phyloP scores from a whole-genome alignment of 2,329 filamentous ascomycete genomes.

The Stemphylium beticola region DNA sequence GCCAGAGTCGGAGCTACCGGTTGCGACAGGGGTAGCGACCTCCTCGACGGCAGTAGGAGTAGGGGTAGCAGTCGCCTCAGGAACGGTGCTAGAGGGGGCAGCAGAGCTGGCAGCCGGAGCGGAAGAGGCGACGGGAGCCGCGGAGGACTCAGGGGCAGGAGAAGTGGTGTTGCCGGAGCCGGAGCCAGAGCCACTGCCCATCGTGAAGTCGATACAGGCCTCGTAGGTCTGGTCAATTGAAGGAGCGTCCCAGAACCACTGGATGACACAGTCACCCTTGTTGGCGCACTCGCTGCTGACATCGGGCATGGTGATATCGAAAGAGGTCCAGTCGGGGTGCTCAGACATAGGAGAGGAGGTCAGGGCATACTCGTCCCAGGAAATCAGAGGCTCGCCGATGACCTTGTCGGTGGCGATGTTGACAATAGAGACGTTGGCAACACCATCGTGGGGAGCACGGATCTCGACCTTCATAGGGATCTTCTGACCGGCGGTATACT shows the following conservation, averaged over 20 bases:
- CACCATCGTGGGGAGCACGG: constrained; percentile 61
- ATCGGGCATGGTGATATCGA: constrained; percentile 63
- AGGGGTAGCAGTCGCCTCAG: constrained; percentile 11
- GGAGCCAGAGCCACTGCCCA: constrained; percentile 44
- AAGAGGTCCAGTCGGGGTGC: constrained; percentile 54
- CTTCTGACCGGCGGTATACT: constrained; percentile 58
- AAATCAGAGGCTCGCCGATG: constrained; percentile 61
- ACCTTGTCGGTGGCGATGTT: constrained; percentile 59
- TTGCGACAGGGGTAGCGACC: constrained; percentile 12
- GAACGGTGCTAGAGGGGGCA: constrained; percentile 17
- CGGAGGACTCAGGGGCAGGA: constrained; percentile 16
- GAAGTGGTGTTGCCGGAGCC: constrained; percentile 5
- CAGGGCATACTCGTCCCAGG: constrained; percentile 63
- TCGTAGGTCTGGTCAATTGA: constrained; percentile 67
- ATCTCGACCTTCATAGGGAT: constrained; percentile 57
- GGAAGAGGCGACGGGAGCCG: constrained; percentile 17
- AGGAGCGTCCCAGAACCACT: constrained; percentile 68
- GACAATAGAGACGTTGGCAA: constrained; percentile 66
- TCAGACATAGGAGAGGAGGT: constrained; percentile 51
- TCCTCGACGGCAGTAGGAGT: constrained; percentile 14
- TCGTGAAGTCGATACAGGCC: constrained; percentile 66
- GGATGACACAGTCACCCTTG: constrained; percentile 61
- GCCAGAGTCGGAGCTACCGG: constrained; percentile 16
- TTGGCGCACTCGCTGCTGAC: constrained; percentile 55
- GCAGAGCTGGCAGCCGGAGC: constrained; percentile 13